Evolutionary conservation across 257 asterid genomes (phyloP).

Genomic region (Handroanthus guayacan): DNA sequence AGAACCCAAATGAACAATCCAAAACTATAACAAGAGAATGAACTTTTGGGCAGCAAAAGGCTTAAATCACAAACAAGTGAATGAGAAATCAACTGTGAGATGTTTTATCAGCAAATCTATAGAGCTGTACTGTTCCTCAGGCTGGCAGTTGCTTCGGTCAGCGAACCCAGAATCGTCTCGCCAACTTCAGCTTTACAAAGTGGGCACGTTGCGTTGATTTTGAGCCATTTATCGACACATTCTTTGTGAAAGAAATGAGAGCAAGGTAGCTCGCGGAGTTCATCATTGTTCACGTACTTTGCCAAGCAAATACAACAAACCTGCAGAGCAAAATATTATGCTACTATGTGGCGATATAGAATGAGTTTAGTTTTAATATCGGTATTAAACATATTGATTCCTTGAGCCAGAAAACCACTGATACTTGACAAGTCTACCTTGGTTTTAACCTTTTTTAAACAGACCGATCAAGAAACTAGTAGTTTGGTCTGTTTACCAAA

Average conservation of each 20-base stretch:
- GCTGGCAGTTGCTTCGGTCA: conserved; percentile 70
- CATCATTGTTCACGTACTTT: conserved; percentile 83
- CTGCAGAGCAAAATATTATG: conserved; percentile 50
- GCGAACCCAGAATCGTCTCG: conserved; percentile 63
- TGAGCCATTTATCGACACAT: conserved; percentile 95
- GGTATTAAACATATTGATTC: too few species aligned
- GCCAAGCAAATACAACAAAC: conserved; percentile 95
- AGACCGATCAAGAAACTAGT: too few species aligned
- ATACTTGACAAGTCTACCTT: too few species aligned
- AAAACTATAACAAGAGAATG: conserved; percentile 16
- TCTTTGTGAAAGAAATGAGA: conserved; percentile 93
- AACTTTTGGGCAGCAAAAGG: conserved; percentile 9
- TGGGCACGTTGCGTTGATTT: conserved; percentile 88
- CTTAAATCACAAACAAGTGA: conserved; percentile 10
- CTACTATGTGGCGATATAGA: conserved; percentile 7
- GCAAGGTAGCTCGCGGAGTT: conserved; percentile 87
- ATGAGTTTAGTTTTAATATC: background rate
- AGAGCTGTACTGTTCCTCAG: conserved; percentile 44
- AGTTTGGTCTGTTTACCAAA: too few species aligned
- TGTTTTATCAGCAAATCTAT: background rate
- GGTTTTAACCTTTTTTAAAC: too few species aligned
- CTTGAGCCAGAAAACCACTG: too few species aligned
- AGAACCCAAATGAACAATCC: conserved; percentile 22
- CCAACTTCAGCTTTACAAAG: conserved; percentile 97
- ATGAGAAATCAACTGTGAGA: background rate